Base-by-base conservation (phyloP, 2,329 filamentous ascomycete genomes). In the Amesomyces nigricolor region DNA sequence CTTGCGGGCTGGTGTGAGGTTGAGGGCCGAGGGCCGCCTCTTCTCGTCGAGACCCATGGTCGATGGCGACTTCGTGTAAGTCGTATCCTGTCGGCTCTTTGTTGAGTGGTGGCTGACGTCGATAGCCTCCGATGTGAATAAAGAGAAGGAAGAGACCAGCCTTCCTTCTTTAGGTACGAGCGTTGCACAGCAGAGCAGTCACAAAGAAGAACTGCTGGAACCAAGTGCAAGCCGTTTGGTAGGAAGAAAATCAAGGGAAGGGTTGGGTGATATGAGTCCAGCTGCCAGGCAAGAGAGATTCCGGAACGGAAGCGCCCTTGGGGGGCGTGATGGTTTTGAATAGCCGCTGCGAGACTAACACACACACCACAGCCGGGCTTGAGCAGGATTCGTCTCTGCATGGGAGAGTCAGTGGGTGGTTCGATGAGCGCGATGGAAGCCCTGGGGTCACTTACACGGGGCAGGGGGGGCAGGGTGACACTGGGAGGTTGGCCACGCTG, bases 1-100 rank as follows among this genome's bases (percentile, higher is more conserved):
- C 48, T 77, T 75, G 57, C 78, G 75, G 54, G 71, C 68, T 26
- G 78, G 75, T 29, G 74, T 71, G 55, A 83, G 71, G 62, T 81
- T 79, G 49, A 83, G 72, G 55, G 79, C 80, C 69, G 73, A 66
- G 62, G 81, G 80, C 67, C 80, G 76, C 75, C 71, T 81, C 71
- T 73, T 82, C 59, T 82, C 79, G 63, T 81, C 78, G 52, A 53
- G 39, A 50, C 50, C 59, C 59, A 61, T 61, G 51, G 49, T 57
- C 50, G 62, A 58, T 56, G 57, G 59, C 53, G 44, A 58, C 58
- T 66, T 68, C 69, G 66, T 61, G 48, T 68, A 65, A 46, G 64
- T 64, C 66, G 68, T 68, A 63, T 64, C 62, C 19, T 32, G 50
- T 50, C 35, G 44, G 29, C 51, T 50, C 37, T 52, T 50, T 48